Percentiles rank a stretch among this genome's conserved stretches.
Conservation (phyloP, 306 rosid species). For the Casuarina glauca region DNA sequence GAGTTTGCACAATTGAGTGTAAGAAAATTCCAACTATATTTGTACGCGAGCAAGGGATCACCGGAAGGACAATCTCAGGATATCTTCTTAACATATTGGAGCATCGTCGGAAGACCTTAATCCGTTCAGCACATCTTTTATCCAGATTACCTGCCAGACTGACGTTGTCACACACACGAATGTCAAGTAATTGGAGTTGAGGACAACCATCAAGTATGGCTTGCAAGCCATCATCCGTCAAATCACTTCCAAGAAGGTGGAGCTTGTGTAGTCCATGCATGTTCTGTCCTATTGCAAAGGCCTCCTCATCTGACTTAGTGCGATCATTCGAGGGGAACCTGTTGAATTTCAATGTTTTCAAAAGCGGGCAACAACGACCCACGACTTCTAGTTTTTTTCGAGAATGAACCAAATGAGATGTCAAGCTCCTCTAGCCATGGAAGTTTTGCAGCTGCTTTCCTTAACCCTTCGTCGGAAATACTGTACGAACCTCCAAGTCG, state of each 20-base stretch:
- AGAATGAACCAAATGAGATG: slow-evolving; percentile 33
- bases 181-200: slow-evolving; percentile 35
- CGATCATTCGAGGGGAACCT: no score
- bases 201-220: slow-evolving; percentile 39
- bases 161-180: slow-evolving; percentile 25
- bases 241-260: slow-evolving; percentile 26
- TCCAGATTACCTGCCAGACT: slow-evolving; percentile 18
- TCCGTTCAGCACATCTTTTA: slow-evolving; percentile 12
- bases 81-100: no score
- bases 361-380: slow-evolving; percentile 51
- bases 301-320: slow-evolving; percentile 5
- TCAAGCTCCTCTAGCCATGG: slow-evolving; percentile 68
- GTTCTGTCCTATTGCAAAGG: slow-evolving; percentile 14
- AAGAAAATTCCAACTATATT: no score
- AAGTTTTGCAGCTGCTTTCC: slow-evolving; percentile 46
- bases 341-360: slow-evolving; percentile 51
- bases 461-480: slow-evolving; percentile 48
- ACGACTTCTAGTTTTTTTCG: slow-evolving; percentile 36
- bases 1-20: no score
- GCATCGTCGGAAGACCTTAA: slow-evolving; percentile 16
- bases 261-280: slow-evolving; percentile 25
- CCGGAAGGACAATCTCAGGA: no score
- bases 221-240: slow-evolving; percentile 34
- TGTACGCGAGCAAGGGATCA: no score
- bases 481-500: slow-evolving; percentile 37